Evolutionary conservation across 148 eudicot genomes (phyloP).

Genomic region (Camellia lanceoleosa): DNA sequence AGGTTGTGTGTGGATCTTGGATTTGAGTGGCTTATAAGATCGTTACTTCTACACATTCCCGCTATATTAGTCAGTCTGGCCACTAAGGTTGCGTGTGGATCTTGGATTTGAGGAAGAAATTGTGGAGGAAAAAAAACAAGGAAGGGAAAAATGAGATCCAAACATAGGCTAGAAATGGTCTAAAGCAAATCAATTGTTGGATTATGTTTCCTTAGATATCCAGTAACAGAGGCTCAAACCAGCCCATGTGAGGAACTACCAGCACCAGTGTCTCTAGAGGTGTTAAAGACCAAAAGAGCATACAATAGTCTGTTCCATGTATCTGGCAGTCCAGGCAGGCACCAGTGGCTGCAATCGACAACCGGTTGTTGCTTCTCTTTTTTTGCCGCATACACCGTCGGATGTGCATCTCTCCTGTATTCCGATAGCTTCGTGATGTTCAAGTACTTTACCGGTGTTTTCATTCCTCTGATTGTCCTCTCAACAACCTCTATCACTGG

Average conservation of each 20-base stretch:
- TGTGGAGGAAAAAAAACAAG: too few species aligned
- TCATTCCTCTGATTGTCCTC: slow-evolving; percentile 23
- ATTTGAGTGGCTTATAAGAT: too few species aligned
- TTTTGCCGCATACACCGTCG: slow-evolving; percentile 26
- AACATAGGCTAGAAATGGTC: too few species aligned
- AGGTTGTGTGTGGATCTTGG: too few species aligned
- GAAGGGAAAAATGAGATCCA: too few species aligned
- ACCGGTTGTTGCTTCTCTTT: background rate
- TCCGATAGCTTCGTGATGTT: slow-evolving; percentile 46
- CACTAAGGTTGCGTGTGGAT: too few species aligned
- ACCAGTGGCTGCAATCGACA: slow-evolving; percentile 61
- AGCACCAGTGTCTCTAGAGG: background rate
- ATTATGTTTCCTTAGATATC: background rate
- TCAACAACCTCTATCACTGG: slow-evolving; percentile 29
- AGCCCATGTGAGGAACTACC: background rate
- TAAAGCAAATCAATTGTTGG: background rate
- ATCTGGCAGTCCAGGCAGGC: slow-evolving; percentile 52
- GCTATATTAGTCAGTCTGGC: too few species aligned
- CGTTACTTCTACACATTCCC: too few species aligned
- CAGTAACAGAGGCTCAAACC: background rate
- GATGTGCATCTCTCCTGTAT: slow-evolving; percentile 55
- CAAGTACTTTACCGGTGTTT: slow-evolving; percentile 36
- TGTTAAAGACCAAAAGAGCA: slow-evolving; percentile 21
- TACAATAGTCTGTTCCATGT: slow-evolving; percentile 52
- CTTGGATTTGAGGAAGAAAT: too few species aligned